These are phyloP conservation scores for Lachnellula cervina DNA, from an alignment of 2,329 filamentous ascomycete genomes.

Conservation along the genomic window DNA sequence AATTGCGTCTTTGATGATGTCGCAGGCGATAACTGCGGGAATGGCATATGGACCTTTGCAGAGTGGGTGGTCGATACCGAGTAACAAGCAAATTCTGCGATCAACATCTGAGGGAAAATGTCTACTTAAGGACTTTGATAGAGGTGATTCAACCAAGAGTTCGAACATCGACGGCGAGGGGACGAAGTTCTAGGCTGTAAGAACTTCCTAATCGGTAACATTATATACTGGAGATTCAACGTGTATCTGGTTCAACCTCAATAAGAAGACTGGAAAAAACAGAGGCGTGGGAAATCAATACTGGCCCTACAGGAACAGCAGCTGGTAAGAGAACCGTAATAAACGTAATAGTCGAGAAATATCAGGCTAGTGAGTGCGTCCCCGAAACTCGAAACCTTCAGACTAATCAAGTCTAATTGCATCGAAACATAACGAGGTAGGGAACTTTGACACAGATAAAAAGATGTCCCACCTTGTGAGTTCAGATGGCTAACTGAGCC, in stretches of 20 bases:
- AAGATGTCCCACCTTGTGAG: not conserved
- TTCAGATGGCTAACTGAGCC: not conserved
- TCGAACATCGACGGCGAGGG: not conserved
- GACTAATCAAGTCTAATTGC: not conserved
- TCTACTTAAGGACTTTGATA: not conserved
- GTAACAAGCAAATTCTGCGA: not conserved
- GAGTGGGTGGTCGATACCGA: not conserved
- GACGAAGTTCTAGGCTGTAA: no score
- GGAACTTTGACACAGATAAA: slow-evolving; percentile 5
- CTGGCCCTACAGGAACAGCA: not conserved
- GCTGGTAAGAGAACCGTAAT: not conserved
- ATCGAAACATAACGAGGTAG: not conserved
- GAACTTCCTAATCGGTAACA: not conserved
- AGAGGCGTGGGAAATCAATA: not conserved
- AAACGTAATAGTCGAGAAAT: not conserved
- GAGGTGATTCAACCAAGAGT: slow-evolving; percentile 3
- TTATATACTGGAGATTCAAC: slow-evolving; percentile 4
- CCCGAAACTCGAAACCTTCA: not conserved
- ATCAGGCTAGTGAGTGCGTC: not conserved
- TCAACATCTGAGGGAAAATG: not conserved
- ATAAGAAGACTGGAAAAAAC: not conserved
- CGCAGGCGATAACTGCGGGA: not conserved
- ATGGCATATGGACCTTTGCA: slow-evolving; percentile 2
- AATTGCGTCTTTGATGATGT: slow-evolving; percentile 9
- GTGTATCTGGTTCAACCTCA: slow-evolving; percentile 1